phyloP scores from a whole-genome alignment of 352 stramenopile genomes.

The Pythium insidiosum region DNA sequence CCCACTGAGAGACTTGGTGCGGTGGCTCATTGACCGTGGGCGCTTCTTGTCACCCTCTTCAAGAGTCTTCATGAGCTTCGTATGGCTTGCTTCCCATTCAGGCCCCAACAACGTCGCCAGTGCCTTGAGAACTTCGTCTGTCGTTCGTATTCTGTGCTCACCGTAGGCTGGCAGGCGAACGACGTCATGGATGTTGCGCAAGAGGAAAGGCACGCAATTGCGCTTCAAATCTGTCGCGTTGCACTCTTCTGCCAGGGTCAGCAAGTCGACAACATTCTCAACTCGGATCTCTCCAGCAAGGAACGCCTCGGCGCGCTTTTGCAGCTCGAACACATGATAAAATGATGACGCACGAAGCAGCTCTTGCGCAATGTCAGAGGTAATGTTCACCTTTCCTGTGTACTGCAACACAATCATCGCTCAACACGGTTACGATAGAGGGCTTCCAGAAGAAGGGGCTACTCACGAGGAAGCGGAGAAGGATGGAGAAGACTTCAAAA shows the following conservation, averaged over 20 bases:
- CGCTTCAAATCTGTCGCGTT: constrained; percentile 76
- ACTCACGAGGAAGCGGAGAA: constrained; percentile 79
- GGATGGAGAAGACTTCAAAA: constrained; percentile 81
- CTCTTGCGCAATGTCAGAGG: constrained; percentile 71
- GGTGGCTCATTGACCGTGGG: not conserved
- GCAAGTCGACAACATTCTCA: constrained; percentile 72
- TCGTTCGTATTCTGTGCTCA: constrained; percentile 72
- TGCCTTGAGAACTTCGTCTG: constrained; percentile 78
- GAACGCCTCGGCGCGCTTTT: constrained; percentile 80
- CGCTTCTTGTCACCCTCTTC: constrained; percentile 25
- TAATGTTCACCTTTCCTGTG: constrained; percentile 83
- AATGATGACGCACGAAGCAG: constrained; percentile 68
- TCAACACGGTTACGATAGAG: not conserved
- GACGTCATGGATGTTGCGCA: constrained; percentile 82
- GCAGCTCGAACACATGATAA: constrained; percentile 80
- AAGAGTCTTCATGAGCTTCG: constrained; percentile 46
- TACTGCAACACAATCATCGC: constrained; percentile 33
- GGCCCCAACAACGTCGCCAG: constrained; percentile 67
- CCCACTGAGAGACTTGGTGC: not conserved
- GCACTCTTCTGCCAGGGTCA: constrained; percentile 73
- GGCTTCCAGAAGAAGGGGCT: not conserved
- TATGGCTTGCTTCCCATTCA: constrained; percentile 73
- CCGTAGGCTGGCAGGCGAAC: constrained; percentile 67
- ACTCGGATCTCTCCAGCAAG: constrained; percentile 71
- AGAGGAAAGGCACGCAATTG: constrained; percentile 80